Conservation (phyloP, 192 early-diverging fungal species). For the Phycomyces nitens region DNA sequence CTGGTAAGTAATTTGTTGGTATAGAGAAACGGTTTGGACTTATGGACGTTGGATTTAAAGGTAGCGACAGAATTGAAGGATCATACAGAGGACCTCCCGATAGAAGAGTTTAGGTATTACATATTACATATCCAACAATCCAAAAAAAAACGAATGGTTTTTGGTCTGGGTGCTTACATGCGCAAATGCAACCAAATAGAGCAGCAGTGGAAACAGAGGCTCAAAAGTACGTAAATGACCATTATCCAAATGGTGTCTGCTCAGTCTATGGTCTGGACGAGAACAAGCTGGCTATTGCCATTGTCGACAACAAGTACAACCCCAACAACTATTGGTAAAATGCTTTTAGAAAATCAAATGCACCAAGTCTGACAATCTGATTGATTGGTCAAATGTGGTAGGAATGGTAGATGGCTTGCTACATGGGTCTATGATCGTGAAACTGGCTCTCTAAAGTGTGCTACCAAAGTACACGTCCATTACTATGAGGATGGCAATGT, state of each 20-base stretch:
- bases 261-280: conserved; percentile 62
- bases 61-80: not conserved
- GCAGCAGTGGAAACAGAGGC: conserved; percentile 61
- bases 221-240: conserved; percentile 63
- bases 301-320: conserved; percentile 92
- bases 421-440: conserved; percentile 69
- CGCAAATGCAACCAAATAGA: conserved; percentile 6
- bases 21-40: no score
- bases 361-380: no score
- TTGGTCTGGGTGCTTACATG: no score
- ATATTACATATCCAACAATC: not conserved
- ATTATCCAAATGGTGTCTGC: conserved; percentile 73
- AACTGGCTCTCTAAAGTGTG: conserved; percentile 62
- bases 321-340: conserved; percentile 87
- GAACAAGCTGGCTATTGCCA: conserved; percentile 48
- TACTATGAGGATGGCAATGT: conserved; percentile 99
- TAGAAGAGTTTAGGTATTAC: conserved; percentile 12
- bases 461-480: conserved; percentile 80
- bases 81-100: not conserved
- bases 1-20: no score
- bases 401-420: conserved; percentile 93
- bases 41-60: not conserved
- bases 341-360: no score
- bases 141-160: not conserved
- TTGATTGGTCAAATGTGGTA: no score